phyloP scores from a whole-genome alignment of 345 rosid genomes.

The Salix purpurea region DNA sequence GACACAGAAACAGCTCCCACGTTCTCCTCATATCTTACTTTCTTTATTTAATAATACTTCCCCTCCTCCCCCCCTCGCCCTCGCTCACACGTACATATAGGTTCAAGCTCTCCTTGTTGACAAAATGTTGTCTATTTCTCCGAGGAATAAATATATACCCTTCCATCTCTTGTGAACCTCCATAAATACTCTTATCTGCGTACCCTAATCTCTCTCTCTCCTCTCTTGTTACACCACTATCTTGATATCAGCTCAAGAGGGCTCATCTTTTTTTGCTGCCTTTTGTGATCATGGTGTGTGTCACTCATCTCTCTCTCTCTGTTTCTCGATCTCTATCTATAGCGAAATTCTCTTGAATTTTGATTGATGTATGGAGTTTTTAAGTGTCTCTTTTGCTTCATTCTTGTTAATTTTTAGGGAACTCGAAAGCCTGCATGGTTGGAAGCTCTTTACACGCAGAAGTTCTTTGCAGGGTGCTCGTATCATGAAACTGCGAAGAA shows the following conservation, averaged over 20 bases:
- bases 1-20: slow-evolving; percentile 91
- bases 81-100: slow-evolving; percentile 11
- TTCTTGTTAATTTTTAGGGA: slow-evolving; percentile 35
- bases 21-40: slow-evolving; percentile 57
- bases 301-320: background rate
- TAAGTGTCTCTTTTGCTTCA: background rate
- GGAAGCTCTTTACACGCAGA: slow-evolving; percentile 75
- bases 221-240: slow-evolving; percentile 14
- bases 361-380: background rate
- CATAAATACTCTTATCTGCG: slow-evolving; percentile 52
- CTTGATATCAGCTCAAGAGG: slow-evolving; percentile 19
- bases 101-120: slow-evolving; percentile 15
- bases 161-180: slow-evolving; percentile 49
- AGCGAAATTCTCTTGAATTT: background rate
- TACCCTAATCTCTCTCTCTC: slow-evolving; percentile 31
- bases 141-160: slow-evolving; percentile 53
- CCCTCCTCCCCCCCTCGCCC: background rate
- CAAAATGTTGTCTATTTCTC: slow-evolving; percentile 34
- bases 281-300: slow-evolving; percentile 52
- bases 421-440: slow-evolving; percentile 88
- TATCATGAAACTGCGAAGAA: slow-evolving; percentile 79
- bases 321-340: background rate
- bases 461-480: slow-evolving; percentile 71
- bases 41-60: slow-evolving; percentile 1
- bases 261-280: slow-evolving; percentile 3